phyloP scores from a whole-genome alignment of 441 rosid genomes.

The Gossypium laxum region DNA sequence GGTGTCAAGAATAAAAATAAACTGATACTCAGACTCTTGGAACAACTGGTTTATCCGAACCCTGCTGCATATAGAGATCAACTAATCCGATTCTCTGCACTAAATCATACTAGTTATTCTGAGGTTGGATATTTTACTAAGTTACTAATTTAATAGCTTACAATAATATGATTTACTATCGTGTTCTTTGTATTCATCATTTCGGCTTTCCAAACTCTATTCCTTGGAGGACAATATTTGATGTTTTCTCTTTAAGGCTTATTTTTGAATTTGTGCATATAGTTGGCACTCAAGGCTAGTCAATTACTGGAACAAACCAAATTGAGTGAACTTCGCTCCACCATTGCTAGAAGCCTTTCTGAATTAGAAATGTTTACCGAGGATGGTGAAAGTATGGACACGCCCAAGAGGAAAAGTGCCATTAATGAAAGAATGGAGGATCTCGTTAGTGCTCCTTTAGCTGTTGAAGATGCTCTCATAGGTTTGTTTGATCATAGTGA shows the following conservation, averaged over 20 bases:
- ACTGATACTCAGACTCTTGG: conserved; percentile 84
- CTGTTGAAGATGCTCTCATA: conserved; percentile 98
- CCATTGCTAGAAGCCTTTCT: conserved; percentile 95
- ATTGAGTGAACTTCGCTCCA: conserved; percentile 94
- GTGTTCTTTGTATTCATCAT: background rate
- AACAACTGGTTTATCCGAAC: conserved; percentile 94
- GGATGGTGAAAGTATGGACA: conserved; percentile 98
- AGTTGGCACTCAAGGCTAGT: conserved; percentile 97
- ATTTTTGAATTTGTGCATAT: conserved; percentile 23
- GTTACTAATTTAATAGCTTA: conserved; percentile 10
- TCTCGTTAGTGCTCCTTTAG: conserved; percentile 89
- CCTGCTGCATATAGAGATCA: conserved; percentile 99
- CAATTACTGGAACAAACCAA: conserved; percentile 95
- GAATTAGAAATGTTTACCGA: conserved; percentile 99
- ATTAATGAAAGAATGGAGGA: conserved; percentile 96
- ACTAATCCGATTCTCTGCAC: conserved; percentile 78
- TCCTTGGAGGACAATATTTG: background rate
- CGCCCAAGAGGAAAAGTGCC: conserved; percentile 94
- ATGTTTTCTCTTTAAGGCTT: background rate
- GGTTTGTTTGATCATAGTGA: conserved; percentile 98
- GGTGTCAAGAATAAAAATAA: conserved; percentile 89
- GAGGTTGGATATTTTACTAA: conserved; percentile 47
- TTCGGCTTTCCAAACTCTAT: background rate
- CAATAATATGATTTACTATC: background rate
- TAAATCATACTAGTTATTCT: conserved; percentile 90